phyloP scores from a whole-genome alignment of 176 grass and related monocot species.

The Metroxylon sagu region DNA sequence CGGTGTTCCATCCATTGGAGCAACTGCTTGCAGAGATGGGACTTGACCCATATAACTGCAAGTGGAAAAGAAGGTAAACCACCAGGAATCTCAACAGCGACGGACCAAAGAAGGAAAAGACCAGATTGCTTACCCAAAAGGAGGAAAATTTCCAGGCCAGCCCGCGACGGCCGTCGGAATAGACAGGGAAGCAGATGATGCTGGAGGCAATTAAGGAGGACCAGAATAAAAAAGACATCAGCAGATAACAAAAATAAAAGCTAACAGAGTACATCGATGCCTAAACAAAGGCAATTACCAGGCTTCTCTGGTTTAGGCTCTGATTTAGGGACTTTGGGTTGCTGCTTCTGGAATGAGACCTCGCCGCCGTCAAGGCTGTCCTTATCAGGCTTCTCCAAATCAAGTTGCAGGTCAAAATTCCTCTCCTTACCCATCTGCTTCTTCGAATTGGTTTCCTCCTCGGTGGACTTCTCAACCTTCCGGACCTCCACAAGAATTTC shows the following conservation, averaged over 20 bases:
- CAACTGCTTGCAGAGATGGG: slow-evolving; percentile 53
- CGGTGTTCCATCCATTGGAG: slow-evolving; percentile 56
- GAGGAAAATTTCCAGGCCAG: slow-evolving; percentile 66
- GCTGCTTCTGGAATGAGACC: slow-evolving; percentile 36
- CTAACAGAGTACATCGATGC: not conserved
- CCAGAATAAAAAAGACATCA: not conserved
- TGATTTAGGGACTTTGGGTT: slow-evolving; percentile 44
- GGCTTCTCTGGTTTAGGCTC: slow-evolving; percentile 79
- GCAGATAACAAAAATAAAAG: not conserved
- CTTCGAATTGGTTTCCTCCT: slow-evolving; percentile 35
- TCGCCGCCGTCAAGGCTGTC: slow-evolving; percentile 32
- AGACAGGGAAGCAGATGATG: slow-evolving; percentile 22
- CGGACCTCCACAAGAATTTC: slow-evolving; percentile 23
- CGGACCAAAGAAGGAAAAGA: not conserved
- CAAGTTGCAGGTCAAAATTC: slow-evolving; percentile 46
- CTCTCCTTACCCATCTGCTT: slow-evolving; percentile 38
- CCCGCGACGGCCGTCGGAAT: slow-evolving; percentile 70
- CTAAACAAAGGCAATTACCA: slow-evolving; percentile 26
- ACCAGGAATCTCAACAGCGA: too few species aligned
- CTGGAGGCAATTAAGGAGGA: slow-evolving; percentile 14
- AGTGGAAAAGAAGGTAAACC: slow-evolving; percentile 6
- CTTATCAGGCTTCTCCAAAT: slow-evolving; percentile 74
- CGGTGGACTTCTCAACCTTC: slow-evolving; percentile 36
- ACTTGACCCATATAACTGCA: slow-evolving; percentile 75
- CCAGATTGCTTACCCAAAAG: slow-evolving; percentile 47